Conservation (phyloP, 176 grass and related monocot species). For the Hyparrhenia diplandra region DNA sequence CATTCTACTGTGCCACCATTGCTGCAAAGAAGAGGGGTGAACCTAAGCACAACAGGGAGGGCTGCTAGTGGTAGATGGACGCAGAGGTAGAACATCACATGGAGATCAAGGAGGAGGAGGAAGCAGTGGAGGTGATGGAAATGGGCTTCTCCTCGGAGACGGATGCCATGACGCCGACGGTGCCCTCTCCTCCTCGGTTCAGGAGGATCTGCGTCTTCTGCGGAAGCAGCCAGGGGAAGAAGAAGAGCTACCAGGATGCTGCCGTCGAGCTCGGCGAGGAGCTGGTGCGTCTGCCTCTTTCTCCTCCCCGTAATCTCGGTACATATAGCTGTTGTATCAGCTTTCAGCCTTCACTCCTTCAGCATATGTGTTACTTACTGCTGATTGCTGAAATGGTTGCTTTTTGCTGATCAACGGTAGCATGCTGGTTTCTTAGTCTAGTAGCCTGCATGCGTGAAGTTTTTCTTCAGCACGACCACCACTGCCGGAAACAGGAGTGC, state of each 20-base stretch:
- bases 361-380: not conserved
- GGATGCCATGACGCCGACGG: too few relatives aligned
- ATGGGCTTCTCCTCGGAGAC: too few relatives aligned
- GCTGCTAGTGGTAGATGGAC: not conserved
- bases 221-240: conserved; percentile 62
- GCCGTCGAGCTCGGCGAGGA: conserved; percentile 50
- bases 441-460: not conserved
- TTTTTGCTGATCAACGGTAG: not conserved
- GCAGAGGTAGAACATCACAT: conserved; percentile 1
- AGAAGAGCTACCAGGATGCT: conserved; percentile 61
- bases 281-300: conserved; percentile 27
- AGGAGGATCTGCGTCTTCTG: conserved; percentile 61
- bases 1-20: not conserved
- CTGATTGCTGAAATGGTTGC: not conserved
- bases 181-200: conserved; percentile 46
- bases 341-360: not conserved
- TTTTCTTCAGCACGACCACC: not conserved
- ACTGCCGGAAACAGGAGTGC: too few relatives aligned
- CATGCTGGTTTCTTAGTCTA: not conserved
- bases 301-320: not conserved
- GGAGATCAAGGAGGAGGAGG: conserved; percentile 1
- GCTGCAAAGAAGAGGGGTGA: not conserved
- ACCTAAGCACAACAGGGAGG: not conserved
- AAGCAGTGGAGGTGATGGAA: conserved; percentile 3
- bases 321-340: not conserved